These are phyloP conservation scores for Podila clonocystis DNA, from an alignment of 192 early-diverging fungal genomes.

Conservation along the genomic window DNA sequence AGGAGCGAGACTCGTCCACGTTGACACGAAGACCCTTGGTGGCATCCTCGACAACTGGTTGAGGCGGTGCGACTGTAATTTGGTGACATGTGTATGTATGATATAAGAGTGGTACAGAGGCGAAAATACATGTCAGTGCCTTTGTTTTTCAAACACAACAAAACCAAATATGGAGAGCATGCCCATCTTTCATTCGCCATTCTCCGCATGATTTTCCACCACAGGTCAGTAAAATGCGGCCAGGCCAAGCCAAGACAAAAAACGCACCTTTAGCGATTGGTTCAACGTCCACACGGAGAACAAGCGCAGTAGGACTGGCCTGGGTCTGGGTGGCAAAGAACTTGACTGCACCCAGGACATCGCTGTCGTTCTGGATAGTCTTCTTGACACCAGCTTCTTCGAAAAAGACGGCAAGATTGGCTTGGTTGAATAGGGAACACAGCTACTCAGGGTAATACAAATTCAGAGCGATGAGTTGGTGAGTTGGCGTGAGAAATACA, in stretches of 20 bases:
- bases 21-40: too few species aligned
- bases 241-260: background rate
- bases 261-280: background rate
- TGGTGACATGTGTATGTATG: too few species aligned
- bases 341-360: conserved; percentile 26
- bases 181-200: background rate
- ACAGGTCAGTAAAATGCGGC: background rate
- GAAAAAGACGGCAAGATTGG: conserved; percentile 14
- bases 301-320: background rate
- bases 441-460: conserved; percentile 13
- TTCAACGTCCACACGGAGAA: background rate
- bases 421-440: conserved; percentile 25
- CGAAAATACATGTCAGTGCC: too few species aligned
- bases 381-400: conserved; percentile 11
- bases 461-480: background rate
- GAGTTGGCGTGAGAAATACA: background rate
- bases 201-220: background rate
- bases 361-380: conserved; percentile 12
- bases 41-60: too few species aligned
- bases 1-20: too few species aligned
- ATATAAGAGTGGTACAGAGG: too few species aligned
- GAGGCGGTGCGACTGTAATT: too few species aligned
- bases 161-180: conserved; percentile 3
- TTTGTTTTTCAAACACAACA: background rate
- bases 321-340: conserved; percentile 8